phyloP scores from a whole-genome alignment of 768 basidiomycete genomes.

The Boletus reticuloceps region DNA sequence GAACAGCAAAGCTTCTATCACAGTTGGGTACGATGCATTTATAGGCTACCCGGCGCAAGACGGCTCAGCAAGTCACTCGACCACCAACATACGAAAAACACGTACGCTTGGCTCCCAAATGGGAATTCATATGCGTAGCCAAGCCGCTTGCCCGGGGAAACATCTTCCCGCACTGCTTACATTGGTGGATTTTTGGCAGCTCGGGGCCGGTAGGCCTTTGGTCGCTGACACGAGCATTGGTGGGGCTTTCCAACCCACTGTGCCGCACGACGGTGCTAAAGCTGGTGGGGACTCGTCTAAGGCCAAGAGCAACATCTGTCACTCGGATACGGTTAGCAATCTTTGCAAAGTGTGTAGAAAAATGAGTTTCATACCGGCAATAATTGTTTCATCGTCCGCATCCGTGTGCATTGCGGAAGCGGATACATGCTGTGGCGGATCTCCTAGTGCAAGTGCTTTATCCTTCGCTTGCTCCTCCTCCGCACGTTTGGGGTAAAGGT shows the following conservation, averaged over 20 bases:
- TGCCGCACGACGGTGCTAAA: neutral
- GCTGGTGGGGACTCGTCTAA: neutral
- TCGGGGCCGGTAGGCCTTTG: conserved; percentile 9
- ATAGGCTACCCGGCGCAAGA: conserved; percentile 13
- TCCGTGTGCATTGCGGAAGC: neutral
- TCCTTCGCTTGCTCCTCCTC: no score
- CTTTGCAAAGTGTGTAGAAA: neutral
- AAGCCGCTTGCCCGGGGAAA: conserved; percentile 53
- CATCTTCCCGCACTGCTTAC: conserved; percentile 40
- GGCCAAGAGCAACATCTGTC: no score
- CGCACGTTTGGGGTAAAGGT: no score
- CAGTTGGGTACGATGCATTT: conserved; percentile 60
- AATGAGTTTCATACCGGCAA: neutral
- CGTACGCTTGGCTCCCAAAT: conserved; percentile 51
- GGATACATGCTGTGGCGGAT: no score
- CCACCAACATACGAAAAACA: neutral
- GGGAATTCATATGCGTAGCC: conserved; percentile 52
- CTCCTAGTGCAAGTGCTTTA: no score
- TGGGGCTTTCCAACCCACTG: neutral
- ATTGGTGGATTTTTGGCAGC: conserved; percentile 44
- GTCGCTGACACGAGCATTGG: conserved; percentile 2
- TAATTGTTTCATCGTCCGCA: neutral
- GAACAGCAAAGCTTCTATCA: conserved; percentile 69
- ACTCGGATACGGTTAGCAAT: no score
- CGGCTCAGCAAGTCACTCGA: conserved; percentile 5